These are phyloP conservation scores for Vaccinium darrowii DNA, from an alignment of 148 eudicot genomes.

Conservation along the genomic window DNA sequence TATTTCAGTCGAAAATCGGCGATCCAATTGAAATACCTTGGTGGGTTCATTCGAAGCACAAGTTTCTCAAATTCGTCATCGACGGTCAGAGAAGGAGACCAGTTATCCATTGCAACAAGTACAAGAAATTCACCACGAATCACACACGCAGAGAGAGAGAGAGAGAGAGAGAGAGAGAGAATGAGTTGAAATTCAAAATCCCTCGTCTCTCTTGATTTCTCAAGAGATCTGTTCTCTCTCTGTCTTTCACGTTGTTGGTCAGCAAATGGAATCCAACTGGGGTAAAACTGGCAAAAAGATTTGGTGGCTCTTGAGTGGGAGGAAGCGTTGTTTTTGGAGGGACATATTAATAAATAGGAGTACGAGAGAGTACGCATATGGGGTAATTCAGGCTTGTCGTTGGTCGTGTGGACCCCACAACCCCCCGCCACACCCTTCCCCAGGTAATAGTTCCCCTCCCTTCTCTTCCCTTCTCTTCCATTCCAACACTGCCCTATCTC, in stretches of 20 bases:
- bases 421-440: background rate
- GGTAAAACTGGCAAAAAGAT: background rate
- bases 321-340: conserved; percentile 26
- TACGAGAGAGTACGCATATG: background rate
- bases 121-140: background rate
- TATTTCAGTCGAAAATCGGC: background rate
- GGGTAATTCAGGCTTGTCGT: background rate
- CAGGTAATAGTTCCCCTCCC: background rate
- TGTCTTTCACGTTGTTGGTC: background rate
- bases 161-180: conserved; percentile 16
- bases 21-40: conserved; percentile 39
- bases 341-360: background rate
- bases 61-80: conserved; percentile 87
- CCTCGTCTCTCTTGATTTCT: background rate
- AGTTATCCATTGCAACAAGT: conserved; percentile 50
- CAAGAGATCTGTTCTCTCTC: background rate
- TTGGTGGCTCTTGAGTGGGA: conserved; percentile 40
- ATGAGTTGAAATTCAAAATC: background rate
- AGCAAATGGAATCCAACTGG: conserved; percentile 13
- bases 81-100: conserved; percentile 52
- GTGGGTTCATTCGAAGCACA: conserved; percentile 83
- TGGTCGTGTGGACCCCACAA: conserved; percentile 8
- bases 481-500: background rate
- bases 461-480: background rate
- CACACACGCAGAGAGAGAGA: background rate